Percentiles rank a stretch among this genome's conserved stretches.
Conservation (phyloP, 208 protist species). For the Wallacemonas sp. region DNA sequence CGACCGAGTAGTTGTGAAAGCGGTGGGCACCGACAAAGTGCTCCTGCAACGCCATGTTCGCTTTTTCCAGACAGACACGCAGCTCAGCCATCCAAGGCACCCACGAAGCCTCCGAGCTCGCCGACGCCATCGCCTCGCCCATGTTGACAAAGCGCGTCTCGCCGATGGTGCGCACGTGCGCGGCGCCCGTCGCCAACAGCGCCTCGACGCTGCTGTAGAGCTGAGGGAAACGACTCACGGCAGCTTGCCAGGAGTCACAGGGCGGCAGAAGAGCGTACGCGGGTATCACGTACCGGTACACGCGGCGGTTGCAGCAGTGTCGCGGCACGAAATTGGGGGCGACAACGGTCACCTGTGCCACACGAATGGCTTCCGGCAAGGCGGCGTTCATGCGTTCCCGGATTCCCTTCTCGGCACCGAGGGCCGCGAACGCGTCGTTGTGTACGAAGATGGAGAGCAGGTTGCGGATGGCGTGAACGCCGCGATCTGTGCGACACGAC, state of each 20-base stretch:
- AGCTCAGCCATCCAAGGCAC: conserved; percentile 27
- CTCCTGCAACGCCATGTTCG: conserved; percentile 41
- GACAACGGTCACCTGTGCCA: conserved; percentile 49
- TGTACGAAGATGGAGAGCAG: conserved; percentile 68
- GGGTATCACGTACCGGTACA: conserved; percentile 83
- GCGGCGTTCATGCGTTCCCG: conserved; percentile 28
- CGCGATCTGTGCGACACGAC: conserved; percentile 81
- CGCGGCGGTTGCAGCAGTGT: conserved; percentile 68
- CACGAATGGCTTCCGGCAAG: conserved; percentile 41
- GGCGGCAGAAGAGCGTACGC: conserved; percentile 69
- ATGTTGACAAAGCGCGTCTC: conserved; percentile 22
- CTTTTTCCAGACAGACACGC: conserved; percentile 18
- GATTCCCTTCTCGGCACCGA: conserved; percentile 30
- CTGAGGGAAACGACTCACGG: conserved; percentile 31
- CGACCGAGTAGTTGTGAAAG: conserved; percentile 88
- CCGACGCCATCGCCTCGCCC: background rate
- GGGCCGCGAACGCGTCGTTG: conserved; percentile 19
- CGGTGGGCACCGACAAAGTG: conserved; percentile 65
- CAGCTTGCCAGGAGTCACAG: conserved; percentile 52
- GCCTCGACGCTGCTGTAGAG: conserved; percentile 10
- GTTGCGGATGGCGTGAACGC: conserved; percentile 83
- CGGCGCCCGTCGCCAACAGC: background rate
- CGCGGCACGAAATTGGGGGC: conserved; percentile 75
- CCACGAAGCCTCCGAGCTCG: background rate
- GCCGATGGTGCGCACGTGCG: conserved; percentile 1